Conservation (phyloP, 345 rosid species). For the Eucalyptus pauciflora region DNA sequence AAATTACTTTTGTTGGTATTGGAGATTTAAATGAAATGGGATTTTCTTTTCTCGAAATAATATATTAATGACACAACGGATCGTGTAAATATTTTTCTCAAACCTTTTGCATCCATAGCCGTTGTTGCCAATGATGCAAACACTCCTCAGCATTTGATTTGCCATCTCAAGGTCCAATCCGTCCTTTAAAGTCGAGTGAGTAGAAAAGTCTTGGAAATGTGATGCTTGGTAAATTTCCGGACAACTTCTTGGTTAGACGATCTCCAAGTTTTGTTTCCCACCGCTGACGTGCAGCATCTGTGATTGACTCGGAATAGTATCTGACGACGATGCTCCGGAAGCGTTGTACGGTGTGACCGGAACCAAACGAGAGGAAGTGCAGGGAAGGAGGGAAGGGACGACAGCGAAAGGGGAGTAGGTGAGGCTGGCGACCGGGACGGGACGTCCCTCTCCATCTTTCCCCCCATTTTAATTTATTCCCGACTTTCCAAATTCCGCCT, state of each 20-base stretch:
- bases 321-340: not conserved
- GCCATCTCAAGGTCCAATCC: not conserved
- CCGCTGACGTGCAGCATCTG: not conserved
- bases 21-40: not conserved
- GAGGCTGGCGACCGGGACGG: not conserved
- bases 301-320: not conserved
- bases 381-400: not conserved
- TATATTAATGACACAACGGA: rapidly evolving
- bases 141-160: not conserved
- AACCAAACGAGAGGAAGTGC: not conserved
- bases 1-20: not conserved
- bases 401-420: not conserved
- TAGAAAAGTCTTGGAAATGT: not conserved
- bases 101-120: not conserved
- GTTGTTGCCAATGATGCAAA: no score
- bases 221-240: not conserved
- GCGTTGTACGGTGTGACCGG: not conserved
- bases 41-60: not conserved
- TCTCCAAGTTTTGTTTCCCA: not conserved
- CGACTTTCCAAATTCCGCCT: not conserved
- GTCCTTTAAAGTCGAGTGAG: not conserved
- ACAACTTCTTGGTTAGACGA: not conserved
- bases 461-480: not conserved
- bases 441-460: not conserved
- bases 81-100: not conserved